Base-by-base conservation (phyloP, 139 green algal species). In the Ettlia oleoabundans region DNA sequence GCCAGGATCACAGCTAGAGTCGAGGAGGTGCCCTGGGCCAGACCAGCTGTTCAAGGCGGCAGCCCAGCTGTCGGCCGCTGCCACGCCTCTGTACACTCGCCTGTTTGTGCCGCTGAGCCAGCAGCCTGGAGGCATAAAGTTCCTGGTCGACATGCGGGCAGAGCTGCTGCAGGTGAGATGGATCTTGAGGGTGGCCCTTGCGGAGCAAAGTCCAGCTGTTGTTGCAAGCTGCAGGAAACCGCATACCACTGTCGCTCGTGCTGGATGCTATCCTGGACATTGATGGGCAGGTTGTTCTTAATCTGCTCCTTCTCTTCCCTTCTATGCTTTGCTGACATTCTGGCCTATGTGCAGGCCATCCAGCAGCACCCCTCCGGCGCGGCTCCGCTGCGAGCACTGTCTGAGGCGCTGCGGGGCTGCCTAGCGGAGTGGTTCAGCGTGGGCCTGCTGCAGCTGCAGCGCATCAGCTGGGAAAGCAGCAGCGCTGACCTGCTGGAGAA, bases 401-500 rank as follows among this genome's bases (percentile, higher is more conserved):
- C 10, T 33, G 65, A 83, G 19, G 42, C 86, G 40, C 30, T 84
- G 83, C 81, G 90, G 65, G 70, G 83, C 55, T 71, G 76, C 28
- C 82, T 97, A 73, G 86, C 88, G 0, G 85, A 84, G 21, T 96
- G 90, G 92, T 96, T 97, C 84, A 90, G 80, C 66, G 85, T 91
- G 22, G 94, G 90, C 30, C 82, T 94, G 81, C 87, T 97, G 75
- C 73, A 92, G 41, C 85, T 97, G 81, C 69, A 88, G 63, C 84
- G 82, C 43, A 83, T 97, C n/a, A 91, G 82, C 4, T 97, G 94
- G 94, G 76, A 93, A 37, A 65, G 76, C 67, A 86, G 83, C 18
- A 64, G 84, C 3, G 92, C 90, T 0, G 86, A 47, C 18, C 70
- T 95, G 51, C 89, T 97, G 79, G 92, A 94, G 62, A 92, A 93